These are phyloP conservation scores for Afroboletus lepidellus DNA, from an alignment of 1,284 basidiomycete species.

Conservation along the genomic window DNA sequence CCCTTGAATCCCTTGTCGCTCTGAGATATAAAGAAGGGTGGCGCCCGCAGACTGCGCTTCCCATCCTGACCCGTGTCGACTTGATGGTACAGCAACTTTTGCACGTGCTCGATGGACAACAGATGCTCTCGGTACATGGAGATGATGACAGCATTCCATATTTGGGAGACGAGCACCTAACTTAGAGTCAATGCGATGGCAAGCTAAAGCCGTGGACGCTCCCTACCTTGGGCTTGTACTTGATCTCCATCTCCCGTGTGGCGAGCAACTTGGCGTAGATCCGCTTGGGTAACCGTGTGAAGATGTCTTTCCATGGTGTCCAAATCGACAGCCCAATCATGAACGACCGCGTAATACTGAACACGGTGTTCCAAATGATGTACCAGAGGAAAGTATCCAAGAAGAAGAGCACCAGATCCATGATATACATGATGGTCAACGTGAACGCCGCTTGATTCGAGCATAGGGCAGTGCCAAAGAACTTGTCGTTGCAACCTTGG, in stretches of 20 bases:
- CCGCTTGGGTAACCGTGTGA: slow-evolving; percentile 87
- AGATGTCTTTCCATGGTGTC: slow-evolving; percentile 97
- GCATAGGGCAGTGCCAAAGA: slow-evolving; percentile 80
- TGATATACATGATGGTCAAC: slow-evolving; percentile 92
- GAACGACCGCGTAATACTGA: slow-evolving; percentile 89
- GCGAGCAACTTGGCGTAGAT: slow-evolving; percentile 93
- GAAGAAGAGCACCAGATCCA: slow-evolving; percentile 95
- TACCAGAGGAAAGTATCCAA: slow-evolving; percentile 98
- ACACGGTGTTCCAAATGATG: slow-evolving; percentile 96
- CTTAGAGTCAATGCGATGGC: slow-evolving; percentile 4
- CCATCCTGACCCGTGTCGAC: slow-evolving; percentile 82
- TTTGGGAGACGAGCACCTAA: slow-evolving; percentile 92
- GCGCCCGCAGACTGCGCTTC: slow-evolving; percentile 85
- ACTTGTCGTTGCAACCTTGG: slow-evolving; percentile 80
- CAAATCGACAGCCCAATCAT: slow-evolving; percentile 89
- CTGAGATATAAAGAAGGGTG: slow-evolving; percentile 94
- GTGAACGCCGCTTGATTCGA: slow-evolving; percentile 90
- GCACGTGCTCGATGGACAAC: slow-evolving; percentile 94
- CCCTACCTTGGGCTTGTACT: slow-evolving; percentile 92
- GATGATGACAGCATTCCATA: slow-evolving; percentile 98
- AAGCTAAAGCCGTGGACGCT: not conserved
- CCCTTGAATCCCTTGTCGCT: slow-evolving; percentile 80
- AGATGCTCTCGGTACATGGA: slow-evolving; percentile 99
- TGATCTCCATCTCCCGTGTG: slow-evolving; percentile 90
- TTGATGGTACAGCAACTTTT: slow-evolving; percentile 93